Evolutionary conservation across 2,329 filamentous ascomycete species (phyloP).

Genomic region (Epichloe aotearoae): DNA sequence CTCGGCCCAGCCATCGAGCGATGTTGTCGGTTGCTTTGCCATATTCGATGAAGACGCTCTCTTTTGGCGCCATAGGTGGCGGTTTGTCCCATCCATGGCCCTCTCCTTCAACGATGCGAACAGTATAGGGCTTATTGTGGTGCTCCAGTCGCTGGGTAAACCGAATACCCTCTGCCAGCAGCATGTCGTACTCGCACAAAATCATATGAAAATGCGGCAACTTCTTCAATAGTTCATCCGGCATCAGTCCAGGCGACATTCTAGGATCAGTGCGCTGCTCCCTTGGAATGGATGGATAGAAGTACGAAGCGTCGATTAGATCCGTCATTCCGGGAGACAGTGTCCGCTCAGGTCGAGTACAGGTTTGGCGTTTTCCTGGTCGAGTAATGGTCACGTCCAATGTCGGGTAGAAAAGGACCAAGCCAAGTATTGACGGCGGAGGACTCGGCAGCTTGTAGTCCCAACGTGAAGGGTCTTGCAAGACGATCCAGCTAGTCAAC

Average conservation of each 20-base stretch:
- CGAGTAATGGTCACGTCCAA: conserved; percentile 47
- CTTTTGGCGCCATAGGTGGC: conserved; percentile 29
- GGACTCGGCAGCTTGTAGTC: conserved; percentile 24
- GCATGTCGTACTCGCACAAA: conserved; percentile 53
- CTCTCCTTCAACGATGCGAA: conserved; percentile 32
- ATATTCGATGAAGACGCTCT: conserved; percentile 32
- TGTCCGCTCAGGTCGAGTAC: conserved; percentile 41
- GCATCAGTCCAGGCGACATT: conserved; percentile 44
- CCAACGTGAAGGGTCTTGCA: conserved; percentile 30
- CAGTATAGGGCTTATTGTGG: conserved; percentile 19
- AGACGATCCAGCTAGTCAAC: conserved; percentile 32
- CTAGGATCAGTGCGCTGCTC: conserved; percentile 36
- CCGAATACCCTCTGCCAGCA: conserved; percentile 44
- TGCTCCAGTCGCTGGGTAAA: conserved; percentile 44
- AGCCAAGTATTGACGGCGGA: conserved; percentile 34
- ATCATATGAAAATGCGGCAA: conserved; percentile 43
- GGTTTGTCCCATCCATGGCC: conserved; percentile 38
- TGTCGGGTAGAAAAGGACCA: conserved; percentile 49
- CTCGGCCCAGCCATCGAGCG: conserved; percentile 27
- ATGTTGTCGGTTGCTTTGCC: conserved; percentile 28
- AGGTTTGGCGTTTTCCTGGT: conserved; percentile 40
- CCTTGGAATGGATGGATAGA: conserved; percentile 36
- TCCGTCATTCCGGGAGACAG: conserved; percentile 44
- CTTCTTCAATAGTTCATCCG: conserved; percentile 36
- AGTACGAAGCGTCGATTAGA: conserved; percentile 49